Percentiles rank a stretch among this genome's conserved stretches.
Conservation (phyloP, 108 stramenopile species). For the Nitzschia sp. region DNA sequence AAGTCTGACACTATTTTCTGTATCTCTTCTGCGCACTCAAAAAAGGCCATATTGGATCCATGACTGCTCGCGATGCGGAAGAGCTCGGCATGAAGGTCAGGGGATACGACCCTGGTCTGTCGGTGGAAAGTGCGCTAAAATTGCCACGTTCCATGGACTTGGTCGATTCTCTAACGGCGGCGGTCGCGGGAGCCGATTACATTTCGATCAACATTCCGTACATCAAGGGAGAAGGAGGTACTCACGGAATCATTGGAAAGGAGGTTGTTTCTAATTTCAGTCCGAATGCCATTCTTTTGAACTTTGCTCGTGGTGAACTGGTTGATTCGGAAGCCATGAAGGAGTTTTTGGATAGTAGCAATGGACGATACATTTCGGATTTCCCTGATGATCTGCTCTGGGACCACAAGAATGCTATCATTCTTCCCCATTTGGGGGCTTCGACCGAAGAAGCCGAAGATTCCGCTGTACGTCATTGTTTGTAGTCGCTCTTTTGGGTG, state of each 20-base stretch:
- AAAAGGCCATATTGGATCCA: slow-evolving; percentile 89
- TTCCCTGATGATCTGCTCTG: slow-evolving; percentile 89
- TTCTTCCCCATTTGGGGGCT: slow-evolving; percentile 95
- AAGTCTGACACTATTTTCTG: too few species aligned
- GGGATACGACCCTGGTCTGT: slow-evolving; percentile 95
- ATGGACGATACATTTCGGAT: slow-evolving; percentile 81
- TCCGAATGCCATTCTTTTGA: slow-evolving; percentile 81
- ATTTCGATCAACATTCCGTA: slow-evolving; percentile 95
- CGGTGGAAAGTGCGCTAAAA: slow-evolving; percentile 81
- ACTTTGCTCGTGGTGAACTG: slow-evolving; percentile 96
- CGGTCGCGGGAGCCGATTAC: slow-evolving; percentile 85
- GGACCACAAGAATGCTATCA: slow-evolving; percentile 85
- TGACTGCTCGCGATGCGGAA: slow-evolving; percentile 86
- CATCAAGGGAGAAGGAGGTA: slow-evolving; percentile 90
- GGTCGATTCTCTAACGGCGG: slow-evolving; percentile 67
- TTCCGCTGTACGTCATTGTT: slow-evolving; percentile 72
- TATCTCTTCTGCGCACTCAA: slow-evolving; percentile 5
- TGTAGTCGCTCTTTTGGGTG: neutral
- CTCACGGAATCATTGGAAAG: slow-evolving; percentile 83
- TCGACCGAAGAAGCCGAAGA: slow-evolving; percentile 96
- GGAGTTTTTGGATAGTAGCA: slow-evolving; percentile 75
- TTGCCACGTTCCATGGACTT: slow-evolving; percentile 72
- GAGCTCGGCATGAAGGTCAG: slow-evolving; percentile 87
- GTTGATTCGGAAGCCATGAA: slow-evolving; percentile 92
- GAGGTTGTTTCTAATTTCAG: slow-evolving; percentile 82